Evolutionary conservation across 148 eudicot species (phyloP), one percentile per base, ranked within the genome.

Genomic region (Rhododendron kiyosumense): DNA sequence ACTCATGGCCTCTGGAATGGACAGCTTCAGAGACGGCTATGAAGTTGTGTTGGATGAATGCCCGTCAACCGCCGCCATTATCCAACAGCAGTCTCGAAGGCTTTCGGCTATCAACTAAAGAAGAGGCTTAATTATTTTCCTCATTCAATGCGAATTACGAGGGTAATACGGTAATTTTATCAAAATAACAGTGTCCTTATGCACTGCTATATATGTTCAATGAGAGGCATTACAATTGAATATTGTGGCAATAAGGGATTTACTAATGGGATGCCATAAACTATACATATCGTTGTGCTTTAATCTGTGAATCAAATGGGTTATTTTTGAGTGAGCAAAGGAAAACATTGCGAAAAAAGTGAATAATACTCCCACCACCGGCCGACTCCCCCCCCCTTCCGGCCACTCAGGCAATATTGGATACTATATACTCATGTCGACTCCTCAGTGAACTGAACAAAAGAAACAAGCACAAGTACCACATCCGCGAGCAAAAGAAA

Each of bases 1-100:
- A 34, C 26, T 90, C 22, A 57, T 88, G 89, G 89, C 89, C 1
- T 59, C 85, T 3, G 89, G 90, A 52, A 90, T 90, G 92, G 86
- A 87, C 30, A 45, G 43, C 1, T 90, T 76, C 76, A 6, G 63
- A 45, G 92, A 90, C 26, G 92, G 90, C 0, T 90, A 90, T 45
- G 89, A 86, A 45, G 85, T 90, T 54, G 79, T 88, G 11, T 51
- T 90, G 28, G 77, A 90, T 0, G 73, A 88, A 28, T 78, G 41
- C 52, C 90, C 92, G 0, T 82, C 92, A 0, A 90, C 87, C 0
- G 85, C 84, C 1, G n/a, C 43, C 41, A 41, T 90, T 46, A 90
- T 90, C 63, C 67, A 86, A 6, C 71, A 36, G 36, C 90, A 90
- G 61, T 82, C 89, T 52, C 88, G 15, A 14, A 81, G 45, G 45